Evolutionary conservation across 2,329 filamentous ascomycete species (phyloP).

Genomic region (Golovinomyces cichoracearum): DNA sequence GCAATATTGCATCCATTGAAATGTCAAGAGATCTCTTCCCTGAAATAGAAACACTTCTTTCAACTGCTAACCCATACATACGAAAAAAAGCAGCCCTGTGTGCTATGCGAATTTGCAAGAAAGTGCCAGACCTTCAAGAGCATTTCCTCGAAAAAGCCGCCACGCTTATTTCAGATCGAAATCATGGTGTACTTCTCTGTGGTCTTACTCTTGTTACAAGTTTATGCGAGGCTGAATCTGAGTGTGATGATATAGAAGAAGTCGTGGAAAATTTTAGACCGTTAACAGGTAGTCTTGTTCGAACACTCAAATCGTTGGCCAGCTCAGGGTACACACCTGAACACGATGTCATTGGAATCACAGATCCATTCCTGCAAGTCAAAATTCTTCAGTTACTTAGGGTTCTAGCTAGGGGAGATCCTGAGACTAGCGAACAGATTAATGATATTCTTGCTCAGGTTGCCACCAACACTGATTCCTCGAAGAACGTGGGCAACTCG

Average conservation of each 20-base stretch:
- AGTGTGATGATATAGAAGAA: constrained; percentile 57
- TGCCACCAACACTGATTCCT: constrained; percentile 89
- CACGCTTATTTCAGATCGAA: constrained; percentile 65
- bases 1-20: constrained; percentile 91
- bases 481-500: constrained; percentile 95
- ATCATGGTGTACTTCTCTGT: constrained; percentile 83
- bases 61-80: constrained; percentile 94
- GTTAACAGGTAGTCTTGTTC: constrained; percentile 61
- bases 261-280: constrained; percentile 78
- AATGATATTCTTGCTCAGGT: constrained; percentile 96
- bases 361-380: constrained; percentile 90
- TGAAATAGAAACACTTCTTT: constrained; percentile 76
- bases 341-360: constrained; percentile 94
- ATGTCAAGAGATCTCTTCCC: constrained; percentile 95
- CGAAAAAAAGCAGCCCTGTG: constrained; percentile 91
- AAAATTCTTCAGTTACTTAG: constrained; percentile 75
- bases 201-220: constrained; percentile 76
- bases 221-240: constrained; percentile 68
- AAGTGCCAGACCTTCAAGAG: constrained; percentile 89
- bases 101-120: constrained; percentile 94
- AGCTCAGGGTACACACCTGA: constrained; percentile 93
- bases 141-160: constrained; percentile 92
- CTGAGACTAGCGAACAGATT: constrained; percentile 79
- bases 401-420: constrained; percentile 65
- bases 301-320: constrained; percentile 72